Conservation (phyloP, 2,329 filamentous ascomycete genomes). For the Meredithiella fracta region DNA sequence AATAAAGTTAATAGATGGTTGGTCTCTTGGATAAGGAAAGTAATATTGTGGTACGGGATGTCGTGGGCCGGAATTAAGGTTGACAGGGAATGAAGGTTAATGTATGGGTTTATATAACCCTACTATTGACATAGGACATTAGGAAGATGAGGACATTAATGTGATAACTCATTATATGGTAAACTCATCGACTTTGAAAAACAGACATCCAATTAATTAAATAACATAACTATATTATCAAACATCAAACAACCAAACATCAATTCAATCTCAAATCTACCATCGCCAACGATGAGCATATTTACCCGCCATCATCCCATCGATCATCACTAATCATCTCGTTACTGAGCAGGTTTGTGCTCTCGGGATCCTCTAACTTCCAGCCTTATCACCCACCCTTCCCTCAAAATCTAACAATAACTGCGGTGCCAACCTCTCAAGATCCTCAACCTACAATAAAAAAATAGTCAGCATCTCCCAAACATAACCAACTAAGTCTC, state of each 20-base stretch:
- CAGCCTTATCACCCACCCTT: not conserved
- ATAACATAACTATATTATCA: not conserved
- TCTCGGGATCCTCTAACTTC: not conserved
- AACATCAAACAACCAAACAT: not conserved
- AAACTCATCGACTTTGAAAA: no score
- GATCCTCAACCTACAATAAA: slow-evolving; percentile 47
- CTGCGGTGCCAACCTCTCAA: slow-evolving; percentile 77
- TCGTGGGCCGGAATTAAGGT: not conserved
- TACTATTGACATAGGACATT: not conserved
- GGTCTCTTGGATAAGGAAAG: no score
- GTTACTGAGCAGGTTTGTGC: not conserved
- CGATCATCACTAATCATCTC: not conserved
- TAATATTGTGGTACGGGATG: no score
- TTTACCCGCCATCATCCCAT: not conserved
- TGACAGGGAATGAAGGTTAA: no score
- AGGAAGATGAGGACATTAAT: no score
- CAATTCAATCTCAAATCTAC: not conserved
- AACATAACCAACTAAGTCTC: not conserved
- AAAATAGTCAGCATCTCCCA: not conserved
- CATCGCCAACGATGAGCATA: not conserved
- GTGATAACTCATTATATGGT: no score
- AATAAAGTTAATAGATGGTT: no score
- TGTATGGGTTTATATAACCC: not conserved
- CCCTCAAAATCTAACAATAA: slow-evolving; percentile 58
- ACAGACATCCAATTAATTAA: not conserved